Conservation (phyloP, 1,139 yeast species). For the Casaregolazyma lundiana region DNA sequence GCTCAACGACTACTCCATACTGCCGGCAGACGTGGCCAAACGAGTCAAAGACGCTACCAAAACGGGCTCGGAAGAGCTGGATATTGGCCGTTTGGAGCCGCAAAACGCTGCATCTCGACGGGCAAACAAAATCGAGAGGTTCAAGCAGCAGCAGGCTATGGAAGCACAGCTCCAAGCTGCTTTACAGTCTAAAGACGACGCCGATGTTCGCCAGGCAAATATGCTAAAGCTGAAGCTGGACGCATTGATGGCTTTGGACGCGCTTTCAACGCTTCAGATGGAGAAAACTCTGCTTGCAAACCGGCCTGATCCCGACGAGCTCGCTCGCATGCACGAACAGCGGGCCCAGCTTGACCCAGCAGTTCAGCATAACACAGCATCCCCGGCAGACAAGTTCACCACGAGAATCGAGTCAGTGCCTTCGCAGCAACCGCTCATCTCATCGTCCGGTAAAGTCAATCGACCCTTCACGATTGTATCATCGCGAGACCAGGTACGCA, state of each 20-base stretch:
- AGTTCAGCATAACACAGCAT: constrained; percentile 4
- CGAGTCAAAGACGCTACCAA: constrained; percentile 16
- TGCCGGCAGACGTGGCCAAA: constrained; percentile 19
- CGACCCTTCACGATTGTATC: constrained; percentile 77
- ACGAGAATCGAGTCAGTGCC: constrained; percentile 16
- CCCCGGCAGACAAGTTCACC: constrained; percentile 10
- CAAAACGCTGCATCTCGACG: constrained; percentile 53
- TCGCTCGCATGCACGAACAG: constrained; percentile 11
- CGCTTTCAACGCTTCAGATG: constrained; percentile 51
- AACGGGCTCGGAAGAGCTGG: constrained; percentile 10
- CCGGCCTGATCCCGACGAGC: constrained; percentile 19
- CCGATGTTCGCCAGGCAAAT: constrained; percentile 49
- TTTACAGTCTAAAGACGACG: constrained; percentile 51
- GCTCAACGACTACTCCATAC: constrained; percentile 23
- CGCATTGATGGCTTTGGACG: constrained; percentile 49
- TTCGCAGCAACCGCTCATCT: constrained; percentile 14
- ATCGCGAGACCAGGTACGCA: constrained; percentile 52
- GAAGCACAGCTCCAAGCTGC: constrained; percentile 29
- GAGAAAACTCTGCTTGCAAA: constrained; percentile 49
- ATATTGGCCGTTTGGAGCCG: constrained; percentile 29
- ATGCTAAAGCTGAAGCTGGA: constrained; percentile 51
- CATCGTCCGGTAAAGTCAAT: constrained; percentile 56
- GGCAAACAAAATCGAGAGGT: constrained; percentile 68
- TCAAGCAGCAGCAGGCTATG: constrained; percentile 55
- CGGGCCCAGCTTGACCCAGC: constrained; percentile 11